Conservation (phyloP, 768 basidiomycete genomes). For the Strobilomyces echinocephalus region DNA sequence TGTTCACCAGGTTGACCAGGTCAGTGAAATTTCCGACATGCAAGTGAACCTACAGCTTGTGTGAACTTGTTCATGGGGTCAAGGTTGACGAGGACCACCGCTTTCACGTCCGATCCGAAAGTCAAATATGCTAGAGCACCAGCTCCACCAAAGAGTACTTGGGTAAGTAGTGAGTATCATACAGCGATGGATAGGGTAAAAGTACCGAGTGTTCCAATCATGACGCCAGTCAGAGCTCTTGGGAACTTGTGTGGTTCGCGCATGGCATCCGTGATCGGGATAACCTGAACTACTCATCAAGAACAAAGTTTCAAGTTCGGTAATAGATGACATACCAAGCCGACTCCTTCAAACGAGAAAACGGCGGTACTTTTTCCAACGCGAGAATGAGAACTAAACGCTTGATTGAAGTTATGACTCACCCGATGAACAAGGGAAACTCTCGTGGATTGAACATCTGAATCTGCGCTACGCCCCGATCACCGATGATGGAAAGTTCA, state of each 20-base stretch:
- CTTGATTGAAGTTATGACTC: constrained; percentile 22
- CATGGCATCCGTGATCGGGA: constrained; percentile 98
- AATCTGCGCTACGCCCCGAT: constrained; percentile 72
- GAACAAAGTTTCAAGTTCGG: neutral
- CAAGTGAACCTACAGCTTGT: constrained; percentile 60
- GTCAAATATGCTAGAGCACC: constrained; percentile 84
- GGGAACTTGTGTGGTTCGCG: constrained; percentile 93
- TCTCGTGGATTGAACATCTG: constrained; percentile 84
- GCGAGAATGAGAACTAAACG: neutral
- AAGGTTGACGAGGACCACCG: constrained; percentile 93
- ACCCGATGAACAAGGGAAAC: constrained; percentile 92
- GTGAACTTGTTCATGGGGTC: constrained; percentile 80
- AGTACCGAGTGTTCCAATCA: constrained; percentile 76
- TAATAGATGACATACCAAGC: constrained; percentile 53
- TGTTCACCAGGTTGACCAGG: constrained; percentile 21
- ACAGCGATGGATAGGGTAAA: neutral
- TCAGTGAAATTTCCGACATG: constrained; percentile 5
- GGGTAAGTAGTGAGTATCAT: constrained; percentile 5
- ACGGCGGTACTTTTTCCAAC: constrained; percentile 75
- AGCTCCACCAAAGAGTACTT: constrained; percentile 83
- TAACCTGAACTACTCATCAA: constrained; percentile 46
- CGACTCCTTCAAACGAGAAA: constrained; percentile 97
- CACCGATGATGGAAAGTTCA: constrained; percentile 66
- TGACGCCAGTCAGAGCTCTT: constrained; percentile 78
- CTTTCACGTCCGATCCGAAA: constrained; percentile 82